A percentile compares a stretch with the other conserved stretches of the same genome.
Conservation (phyloP, 352 stramenopile genomes). For the Blastocystis sp. region DNA sequence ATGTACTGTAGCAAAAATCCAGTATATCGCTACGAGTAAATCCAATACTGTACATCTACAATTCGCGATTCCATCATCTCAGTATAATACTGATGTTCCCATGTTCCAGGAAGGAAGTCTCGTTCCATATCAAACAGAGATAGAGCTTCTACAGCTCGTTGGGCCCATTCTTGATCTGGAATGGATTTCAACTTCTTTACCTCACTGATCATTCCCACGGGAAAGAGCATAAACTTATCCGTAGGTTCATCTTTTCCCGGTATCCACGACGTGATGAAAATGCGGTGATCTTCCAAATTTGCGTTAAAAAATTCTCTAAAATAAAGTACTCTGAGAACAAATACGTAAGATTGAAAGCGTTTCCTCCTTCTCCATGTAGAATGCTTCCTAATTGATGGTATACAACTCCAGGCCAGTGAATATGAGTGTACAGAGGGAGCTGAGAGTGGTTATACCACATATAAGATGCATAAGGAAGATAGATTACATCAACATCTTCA, state of each 20-base stretch:
- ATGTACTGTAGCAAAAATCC: slow-evolving; percentile 36
- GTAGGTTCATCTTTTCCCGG: slow-evolving; percentile 30
- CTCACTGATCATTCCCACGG: slow-evolving; percentile 28
- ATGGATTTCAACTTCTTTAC: not conserved
- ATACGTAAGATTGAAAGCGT: slow-evolving; percentile 57
- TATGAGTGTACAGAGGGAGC: not conserved
- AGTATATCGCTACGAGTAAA: slow-evolving; percentile 6
- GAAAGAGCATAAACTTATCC: slow-evolving; percentile 29
- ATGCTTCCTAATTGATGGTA: slow-evolving; percentile 59
- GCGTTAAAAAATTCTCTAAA: slow-evolving; percentile 60
- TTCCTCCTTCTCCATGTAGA: slow-evolving; percentile 19
- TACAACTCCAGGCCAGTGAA: slow-evolving; percentile 32
- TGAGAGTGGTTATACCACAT: slow-evolving; percentile 61
- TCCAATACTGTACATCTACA: not conserved
- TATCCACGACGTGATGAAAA: slow-evolving; percentile 35
- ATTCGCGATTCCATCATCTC: not conserved
- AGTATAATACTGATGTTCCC: slow-evolving; percentile 3
- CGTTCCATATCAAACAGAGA: not conserved
- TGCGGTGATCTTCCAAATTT: not conserved
- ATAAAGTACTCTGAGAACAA: not conserved
- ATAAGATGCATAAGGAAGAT: slow-evolving; percentile 65
- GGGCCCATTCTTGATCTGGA: not conserved
- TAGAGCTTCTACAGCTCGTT: not conserved
- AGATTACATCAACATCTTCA: slow-evolving; percentile 32
- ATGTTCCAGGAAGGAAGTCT: slow-evolving; percentile 12